A percentile compares a stretch with the other conserved stretches of the same genome.
Evolutionary conservation across 305 asterid species (phyloP).

Genomic region (Fraxinus ornus): DNA sequence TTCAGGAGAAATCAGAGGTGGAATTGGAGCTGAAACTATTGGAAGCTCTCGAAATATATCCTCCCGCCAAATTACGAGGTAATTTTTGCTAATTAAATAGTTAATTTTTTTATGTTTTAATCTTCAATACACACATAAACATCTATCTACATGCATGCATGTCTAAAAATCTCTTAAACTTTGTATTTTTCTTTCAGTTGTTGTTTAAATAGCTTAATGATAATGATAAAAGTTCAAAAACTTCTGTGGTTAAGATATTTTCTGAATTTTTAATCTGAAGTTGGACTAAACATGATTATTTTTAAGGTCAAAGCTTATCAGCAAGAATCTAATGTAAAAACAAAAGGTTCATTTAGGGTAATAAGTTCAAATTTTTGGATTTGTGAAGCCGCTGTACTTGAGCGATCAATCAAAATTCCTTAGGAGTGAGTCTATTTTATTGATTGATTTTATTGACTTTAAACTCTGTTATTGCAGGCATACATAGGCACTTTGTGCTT

Average conservation of each 20-base stretch:
- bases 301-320: neutral
- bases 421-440: conserved; percentile 1
- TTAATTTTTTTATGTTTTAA: neutral
- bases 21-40: conserved; percentile 81
- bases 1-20: conserved; percentile 77
- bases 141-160: neutral
- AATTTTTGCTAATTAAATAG: neutral
- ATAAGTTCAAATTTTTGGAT: neutral
- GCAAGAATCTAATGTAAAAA: neutral
- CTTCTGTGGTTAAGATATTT: neutral
- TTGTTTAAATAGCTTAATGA: neutral
- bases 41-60: conserved; percentile 89
- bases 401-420: neutral
- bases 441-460: neutral
- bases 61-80: conserved; percentile 86
- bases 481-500: conserved; percentile 69
- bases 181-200: neutral
- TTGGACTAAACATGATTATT: no score
- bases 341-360: neutral
- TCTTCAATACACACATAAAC: neutral
- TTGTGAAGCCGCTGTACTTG: neutral
- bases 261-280: no score
- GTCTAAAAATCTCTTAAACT: neutral
- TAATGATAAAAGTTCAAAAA: neutral
- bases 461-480: conserved; percentile 47